Conservation (phyloP, 2,329 filamentous ascomycete species). For the Fusarium illudens region DNA sequence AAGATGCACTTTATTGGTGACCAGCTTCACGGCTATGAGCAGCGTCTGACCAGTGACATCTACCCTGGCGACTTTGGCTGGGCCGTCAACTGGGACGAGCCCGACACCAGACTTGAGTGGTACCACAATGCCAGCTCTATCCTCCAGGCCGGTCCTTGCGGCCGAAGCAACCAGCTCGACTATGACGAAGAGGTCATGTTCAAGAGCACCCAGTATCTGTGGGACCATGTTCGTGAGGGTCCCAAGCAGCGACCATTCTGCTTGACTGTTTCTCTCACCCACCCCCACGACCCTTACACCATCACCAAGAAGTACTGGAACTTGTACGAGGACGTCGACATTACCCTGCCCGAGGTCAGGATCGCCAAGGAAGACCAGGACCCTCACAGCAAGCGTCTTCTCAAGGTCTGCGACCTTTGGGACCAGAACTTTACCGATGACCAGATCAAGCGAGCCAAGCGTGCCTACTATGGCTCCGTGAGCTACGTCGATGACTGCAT, state of each 20-base stretch:
- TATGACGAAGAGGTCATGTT: constrained; percentile 98
- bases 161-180: constrained; percentile 93
- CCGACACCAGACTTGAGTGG: constrained; percentile 86
- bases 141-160: constrained; percentile 85
- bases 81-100: constrained; percentile 95
- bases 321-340: constrained; percentile 86
- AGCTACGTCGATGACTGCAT: constrained; percentile 95
- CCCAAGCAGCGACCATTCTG: constrained; percentile 79
- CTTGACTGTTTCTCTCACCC: constrained; percentile 90
- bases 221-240: constrained; percentile 87
- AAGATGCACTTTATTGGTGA: constrained; percentile 99
- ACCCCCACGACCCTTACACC: constrained; percentile 94
- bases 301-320: constrained; percentile 96
- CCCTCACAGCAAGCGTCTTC: constrained; percentile 83
- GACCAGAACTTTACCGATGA: constrained; percentile 84
- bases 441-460: constrained; percentile 83
- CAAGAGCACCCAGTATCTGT: constrained; percentile 87
- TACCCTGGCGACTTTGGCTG: constrained; percentile 95
- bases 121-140: constrained; percentile 97
- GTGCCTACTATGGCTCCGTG: constrained; percentile 92
- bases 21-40: constrained; percentile 93
- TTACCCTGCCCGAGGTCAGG: constrained; percentile 79
- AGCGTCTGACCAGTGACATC: constrained; percentile 91
- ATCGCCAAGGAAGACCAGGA: constrained; percentile 86
- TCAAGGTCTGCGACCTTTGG: constrained; percentile 88